Evolutionary conservation across 2,329 filamentous ascomycete genomes (phyloP), one percentile per base, ranked within the genome.

Genomic region (Xylariales sp.): DNA sequence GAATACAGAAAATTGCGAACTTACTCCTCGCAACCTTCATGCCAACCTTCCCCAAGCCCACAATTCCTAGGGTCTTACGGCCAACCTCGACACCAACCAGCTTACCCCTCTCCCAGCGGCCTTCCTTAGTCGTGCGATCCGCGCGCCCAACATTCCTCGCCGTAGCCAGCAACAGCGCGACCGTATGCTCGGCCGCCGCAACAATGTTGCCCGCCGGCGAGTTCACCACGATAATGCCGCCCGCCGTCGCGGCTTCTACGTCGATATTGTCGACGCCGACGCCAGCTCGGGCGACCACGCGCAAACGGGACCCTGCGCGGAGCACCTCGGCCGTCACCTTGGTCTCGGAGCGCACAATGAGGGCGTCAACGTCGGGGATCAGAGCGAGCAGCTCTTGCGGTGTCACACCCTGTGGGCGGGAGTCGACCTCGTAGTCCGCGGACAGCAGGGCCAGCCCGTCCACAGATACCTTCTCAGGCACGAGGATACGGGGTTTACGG

Each of bases 181-280:
- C 86, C 0, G 92, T 93, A 74, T 94, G 92, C 76, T 94, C 92
- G 0, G 92, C 92, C 0, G 92, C 93, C 0, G 93, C 92, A 65
- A 91, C 87, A 72, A 94, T 93, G 76, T 96, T 96, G 1, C 93
- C 93, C 18, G 88, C 87, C 0, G 93, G 92, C 32, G 88, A 91
- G 78, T 95, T 96, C 63, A 95, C 90, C 1, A 96, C 92, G 58
- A 94, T 90, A 67, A 95, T 89, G 23, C 93, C 93, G 62, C 89
- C 83, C 46, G 86, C 84, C 0, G 92, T 95, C 2, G 92, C 92
- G 7, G 89, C 87, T 41, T 88, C 83, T 0, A 95, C 90, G 76
- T 95, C 86, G 56, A 96, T 92, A 80, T 95, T 94, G 80, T 95
- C 92, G 30, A 95, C 91, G 39, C 91, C 93, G 0, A 95, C 93